Percentiles rank a stretch among this genome's conserved stretches.
These are phyloP conservation scores for Tetrapisispora phaffii DNA, from an alignment of 805 yeast species.

Conservation along the genomic window DNA sequence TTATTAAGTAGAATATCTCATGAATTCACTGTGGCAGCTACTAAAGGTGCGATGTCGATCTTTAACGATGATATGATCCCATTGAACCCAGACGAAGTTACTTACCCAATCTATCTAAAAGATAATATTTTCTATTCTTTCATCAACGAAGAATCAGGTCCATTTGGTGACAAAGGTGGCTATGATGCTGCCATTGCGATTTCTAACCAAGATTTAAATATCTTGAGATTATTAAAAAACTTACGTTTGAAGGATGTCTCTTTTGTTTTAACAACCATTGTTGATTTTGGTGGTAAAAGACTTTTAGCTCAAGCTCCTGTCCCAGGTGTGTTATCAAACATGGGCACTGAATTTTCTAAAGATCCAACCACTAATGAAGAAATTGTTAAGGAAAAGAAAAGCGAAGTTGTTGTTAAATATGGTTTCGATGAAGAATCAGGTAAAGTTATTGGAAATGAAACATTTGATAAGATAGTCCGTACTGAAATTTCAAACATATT, in stretches of 20 bases:
- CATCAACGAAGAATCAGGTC: slow-evolving; percentile 52
- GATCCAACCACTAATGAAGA: slow-evolving; percentile 36
- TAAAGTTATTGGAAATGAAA: slow-evolving; percentile 39
- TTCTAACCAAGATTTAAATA: slow-evolving; percentile 65
- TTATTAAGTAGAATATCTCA: slow-evolving; percentile 57
- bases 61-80: slow-evolving; percentile 65
- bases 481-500: slow-evolving; percentile 56
- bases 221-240: slow-evolving; percentile 58
- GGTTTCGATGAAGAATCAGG: slow-evolving; percentile 61
- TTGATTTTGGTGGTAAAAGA: slow-evolving; percentile 85
- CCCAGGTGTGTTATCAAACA: slow-evolving; percentile 55
- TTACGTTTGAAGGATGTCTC: slow-evolving; percentile 54
- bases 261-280: slow-evolving; percentile 71
- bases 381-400: slow-evolving; percentile 28
- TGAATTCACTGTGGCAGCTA: slow-evolving; percentile 70
- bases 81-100: slow-evolving; percentile 68
- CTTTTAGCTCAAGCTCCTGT: slow-evolving; percentile 90
- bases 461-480: slow-evolving; percentile 47
- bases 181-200: slow-evolving; percentile 79
- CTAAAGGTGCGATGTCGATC: slow-evolving; percentile 69
- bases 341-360: slow-evolving; percentile 32
- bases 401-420: slow-evolving; percentile 49
- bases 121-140: slow-evolving; percentile 82
- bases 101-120: slow-evolving; percentile 58
- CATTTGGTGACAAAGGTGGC: slow-evolving; percentile 61